phyloP scores from a whole-genome alignment of 495 filamentous ascomycete species.

The Cetradonia linearis region DNA sequence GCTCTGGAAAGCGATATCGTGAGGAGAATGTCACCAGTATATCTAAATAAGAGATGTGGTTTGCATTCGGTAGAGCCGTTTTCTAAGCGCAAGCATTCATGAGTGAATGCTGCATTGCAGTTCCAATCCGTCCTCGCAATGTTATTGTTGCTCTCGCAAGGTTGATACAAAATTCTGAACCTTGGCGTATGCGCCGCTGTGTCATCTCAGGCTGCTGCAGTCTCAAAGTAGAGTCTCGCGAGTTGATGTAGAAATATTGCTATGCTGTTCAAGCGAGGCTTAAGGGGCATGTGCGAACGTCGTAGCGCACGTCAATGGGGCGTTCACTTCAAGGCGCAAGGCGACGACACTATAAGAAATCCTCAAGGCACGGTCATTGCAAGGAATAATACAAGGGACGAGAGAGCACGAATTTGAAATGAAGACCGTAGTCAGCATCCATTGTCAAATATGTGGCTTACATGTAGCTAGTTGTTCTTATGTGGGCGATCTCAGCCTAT shows the following conservation, averaged over 20 bases:
- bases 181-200: not conserved
- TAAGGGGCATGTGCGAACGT: not conserved
- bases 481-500: no score
- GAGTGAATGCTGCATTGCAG: not conserved
- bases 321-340: conserved; percentile 1
- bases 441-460: not conserved
- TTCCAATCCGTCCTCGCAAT: not conserved
- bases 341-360: not conserved
- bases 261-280: not conserved
- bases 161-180: not conserved
- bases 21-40: not conserved
- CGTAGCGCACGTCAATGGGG: not conserved
- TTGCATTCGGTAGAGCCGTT: not conserved
- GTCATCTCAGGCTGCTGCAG: not conserved
- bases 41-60: not conserved
- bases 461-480: no score
- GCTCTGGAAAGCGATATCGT: not conserved
- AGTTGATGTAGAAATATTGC: not conserved
- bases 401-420: not conserved
- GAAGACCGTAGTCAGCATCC: not conserved
- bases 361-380: not conserved
- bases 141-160: not conserved
- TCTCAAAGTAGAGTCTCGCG: not conserved
- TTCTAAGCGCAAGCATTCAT: not conserved
- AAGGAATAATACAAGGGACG: not conserved